phyloP scores from a whole-genome alignment of 1,284 basidiomycete species.

The Ceratobasidium sp. region DNA sequence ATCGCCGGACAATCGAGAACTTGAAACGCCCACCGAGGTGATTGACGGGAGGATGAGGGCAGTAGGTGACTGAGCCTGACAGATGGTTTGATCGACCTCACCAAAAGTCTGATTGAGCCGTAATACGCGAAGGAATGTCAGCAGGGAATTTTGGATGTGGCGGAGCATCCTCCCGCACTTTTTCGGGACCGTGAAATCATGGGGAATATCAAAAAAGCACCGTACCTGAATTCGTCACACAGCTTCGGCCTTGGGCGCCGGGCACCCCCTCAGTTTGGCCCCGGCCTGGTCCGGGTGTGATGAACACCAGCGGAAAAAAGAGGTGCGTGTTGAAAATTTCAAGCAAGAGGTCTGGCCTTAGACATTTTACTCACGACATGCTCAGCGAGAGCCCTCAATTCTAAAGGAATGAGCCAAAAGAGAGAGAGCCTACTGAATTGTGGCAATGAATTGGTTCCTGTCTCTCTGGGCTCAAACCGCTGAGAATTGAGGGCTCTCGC shows the following conservation, averaged over 20 bases:
- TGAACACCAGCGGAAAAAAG: background rate
- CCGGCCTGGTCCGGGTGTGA: background rate
- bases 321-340: background rate
- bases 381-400: background rate
- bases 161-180: background rate
- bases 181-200: background rate
- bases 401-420: too few species aligned
- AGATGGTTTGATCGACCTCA: background rate
- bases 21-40: background rate
- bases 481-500: too few species aligned
- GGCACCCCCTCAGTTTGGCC: background rate
- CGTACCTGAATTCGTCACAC: background rate
- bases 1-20: constrained; percentile 15
- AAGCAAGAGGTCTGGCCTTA: background rate
- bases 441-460: too few species aligned
- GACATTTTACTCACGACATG: too few species aligned
- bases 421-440: too few species aligned
- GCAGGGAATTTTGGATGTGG: background rate
- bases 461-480: too few species aligned
- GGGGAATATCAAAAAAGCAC: background rate
- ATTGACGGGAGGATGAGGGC: background rate
- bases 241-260: background rate
- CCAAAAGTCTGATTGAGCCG: background rate
- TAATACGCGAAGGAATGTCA: background rate
- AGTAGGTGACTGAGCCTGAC: background rate